Evolutionary conservation across 768 basidiomycete genomes (phyloP), one percentile per base, ranked within the genome.

Genomic region (Mycena kentingensis): DNA sequence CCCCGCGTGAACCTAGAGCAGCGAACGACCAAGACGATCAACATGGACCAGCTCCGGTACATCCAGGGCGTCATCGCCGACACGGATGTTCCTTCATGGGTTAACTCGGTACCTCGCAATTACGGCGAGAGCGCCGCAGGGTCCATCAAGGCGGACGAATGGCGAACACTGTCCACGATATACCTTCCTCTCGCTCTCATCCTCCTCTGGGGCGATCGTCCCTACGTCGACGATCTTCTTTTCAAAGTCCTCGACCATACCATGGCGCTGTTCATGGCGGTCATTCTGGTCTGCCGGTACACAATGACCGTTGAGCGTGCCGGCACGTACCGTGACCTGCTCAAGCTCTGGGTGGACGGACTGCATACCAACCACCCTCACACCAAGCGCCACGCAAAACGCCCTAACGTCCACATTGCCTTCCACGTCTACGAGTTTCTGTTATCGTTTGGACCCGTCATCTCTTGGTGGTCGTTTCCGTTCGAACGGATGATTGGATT

Each of bases 381-480:
- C 43, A 60, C 57, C 15, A 19, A 2, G 2, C 16, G 44, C 31
- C 46, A 49, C 19, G 2, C 8, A 1, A 7, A 49, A 1, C n/a
- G 46, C 2, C 46, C 58, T 3, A 71, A 67, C 35, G n/a, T 60
- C 13, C 71, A 72, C 43, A 51, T 63, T 10, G 52, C 65, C 0
- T 56, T 72, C 34, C 73, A 73, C 45, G 29, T 74, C 2, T 49
- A 61, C 16, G 63, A 72, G 12, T 72, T 70, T 42, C 53, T 72
- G 1, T 7, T 58, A 0, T 49, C 65, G 1, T 73, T 72, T 52
- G 68, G 75, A 0, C 70, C 71, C 5, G 55, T 70, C 0, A 60
- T 51, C 1, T 66, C 64, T 1, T 76, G 73, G 76, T 74, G 67
- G 68, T 61, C 52, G 15, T 74, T 72, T 52, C 68, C 69, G 0